Evolutionary conservation across 202 grass and related monocot species (phyloP), one percentile per base, ranked within the genome.

Genomic region (Musa balbisiana): DNA sequence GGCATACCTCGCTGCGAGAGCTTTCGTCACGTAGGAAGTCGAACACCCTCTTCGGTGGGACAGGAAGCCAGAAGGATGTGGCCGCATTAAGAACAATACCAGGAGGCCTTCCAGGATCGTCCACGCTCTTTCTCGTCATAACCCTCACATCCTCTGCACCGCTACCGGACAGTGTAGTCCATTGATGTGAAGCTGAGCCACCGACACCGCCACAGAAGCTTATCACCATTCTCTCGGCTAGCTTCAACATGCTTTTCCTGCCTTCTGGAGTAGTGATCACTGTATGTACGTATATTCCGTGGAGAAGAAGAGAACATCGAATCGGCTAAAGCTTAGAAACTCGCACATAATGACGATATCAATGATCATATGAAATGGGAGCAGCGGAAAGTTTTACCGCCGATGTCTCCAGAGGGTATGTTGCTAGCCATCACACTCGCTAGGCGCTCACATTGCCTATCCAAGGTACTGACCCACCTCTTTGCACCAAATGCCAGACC

Each of bases 141-240:
- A 66, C 23, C 23, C 63, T 66, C 63, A 66, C 63, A 1, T 66
- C 63, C 22, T 66, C 23, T 66, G 63, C 11, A 1, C 10, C 63
- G 3, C 22, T 25, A 25, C 63, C 63, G 23, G 24, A 25, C 11
- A 66, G 3, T 5, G 20, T 23, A 15, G 63, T 13, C 63, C 63
- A 66, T 0, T 66, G 63, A 25, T 66, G 23, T 12, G 23, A 12
- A 23, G 11, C 11, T 25, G 63, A 66, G 63, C 21, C 63, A 27
- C 63, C 25, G 10, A 66, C 63, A 13, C 63, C 63, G 63, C 63
- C 10, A 11, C 63, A 66, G 63, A 66, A 66, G 63, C 63, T 66
- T 25, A 25, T 66, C 21, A 15, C 63, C 63, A 66, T 66, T 23
- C 63, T 66, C 24, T 66, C 63, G 1, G 63, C 20, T 66, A 66